phyloP scores from a whole-genome alignment of 495 filamentous ascomycete genomes.

The Terfezia claveryi region DNA sequence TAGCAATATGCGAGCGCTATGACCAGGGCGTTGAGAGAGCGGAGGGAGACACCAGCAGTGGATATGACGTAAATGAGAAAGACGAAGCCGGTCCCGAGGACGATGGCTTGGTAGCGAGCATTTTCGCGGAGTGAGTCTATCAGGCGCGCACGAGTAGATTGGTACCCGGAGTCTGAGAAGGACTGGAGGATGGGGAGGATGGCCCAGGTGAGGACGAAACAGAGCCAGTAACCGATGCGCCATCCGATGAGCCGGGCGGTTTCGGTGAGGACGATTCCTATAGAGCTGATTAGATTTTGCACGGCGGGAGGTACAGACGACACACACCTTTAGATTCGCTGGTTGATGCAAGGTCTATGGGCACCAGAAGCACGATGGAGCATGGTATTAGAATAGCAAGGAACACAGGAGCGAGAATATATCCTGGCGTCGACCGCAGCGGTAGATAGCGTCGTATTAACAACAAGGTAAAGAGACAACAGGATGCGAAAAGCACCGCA shows the following conservation, averaged over 20 bases:
- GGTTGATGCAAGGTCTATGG: conserved; percentile 84
- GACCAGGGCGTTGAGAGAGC: conserved; percentile 49
- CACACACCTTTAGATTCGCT: conserved; percentile 44
- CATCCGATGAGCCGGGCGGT: conserved; percentile 58
- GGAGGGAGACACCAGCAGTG: conserved; percentile 45
- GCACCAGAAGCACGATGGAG: conserved; percentile 82
- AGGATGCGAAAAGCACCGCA: conserved; percentile 13
- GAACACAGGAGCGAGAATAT: conserved; percentile 78
- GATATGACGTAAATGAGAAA: conserved; percentile 67
- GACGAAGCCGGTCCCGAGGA: conserved; percentile 44
- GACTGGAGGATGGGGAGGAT: conserved; percentile 85
- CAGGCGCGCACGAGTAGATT: conserved; percentile 56
- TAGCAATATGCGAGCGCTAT: conserved; percentile 91
- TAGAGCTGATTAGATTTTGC: conserved; percentile 1
- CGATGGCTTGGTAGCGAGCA: conserved; percentile 64
- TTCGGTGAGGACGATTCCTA: conserved; percentile 40
- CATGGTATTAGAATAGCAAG: conserved; percentile 79
- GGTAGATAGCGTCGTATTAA: conserved; percentile 75
- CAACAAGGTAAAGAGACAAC: conserved; percentile 44
- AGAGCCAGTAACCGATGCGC: conserved; percentile 91
- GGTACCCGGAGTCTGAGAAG: conserved; percentile 81
- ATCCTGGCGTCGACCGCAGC: conserved; percentile 72
- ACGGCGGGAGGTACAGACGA: conserved; percentile 32
- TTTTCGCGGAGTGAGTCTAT: conserved; percentile 69
- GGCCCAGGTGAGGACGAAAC: conserved; percentile 83